These are phyloP conservation scores for Paradendryphiella salina DNA, from an alignment of 2,329 filamentous ascomycete species.

Conservation along the genomic window DNA sequence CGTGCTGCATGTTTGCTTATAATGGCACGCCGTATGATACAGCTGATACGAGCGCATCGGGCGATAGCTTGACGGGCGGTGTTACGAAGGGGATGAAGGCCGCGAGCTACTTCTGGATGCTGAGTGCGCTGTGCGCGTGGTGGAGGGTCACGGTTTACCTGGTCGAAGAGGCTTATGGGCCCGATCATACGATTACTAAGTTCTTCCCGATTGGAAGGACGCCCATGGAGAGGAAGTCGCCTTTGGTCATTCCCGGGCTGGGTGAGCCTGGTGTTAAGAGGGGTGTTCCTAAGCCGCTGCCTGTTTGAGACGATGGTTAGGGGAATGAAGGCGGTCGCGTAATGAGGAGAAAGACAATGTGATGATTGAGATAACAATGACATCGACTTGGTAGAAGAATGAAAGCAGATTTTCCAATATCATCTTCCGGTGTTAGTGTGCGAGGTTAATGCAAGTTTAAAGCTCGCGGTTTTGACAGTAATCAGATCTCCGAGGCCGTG, in stretches of 20 bases:
- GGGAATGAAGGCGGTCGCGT: too few species aligned
- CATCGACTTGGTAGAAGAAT: too few species aligned
- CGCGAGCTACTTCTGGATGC: background rate
- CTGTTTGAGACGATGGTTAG: background rate
- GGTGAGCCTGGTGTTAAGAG: conserved; percentile 13
- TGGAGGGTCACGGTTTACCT: background rate
- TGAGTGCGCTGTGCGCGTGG: background rate
- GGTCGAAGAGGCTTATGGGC: conserved; percentile 4
- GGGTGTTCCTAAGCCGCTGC: conserved; percentile 12
- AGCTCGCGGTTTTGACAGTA: background rate
- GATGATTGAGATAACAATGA: too few species aligned
- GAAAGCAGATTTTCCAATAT: too few species aligned
- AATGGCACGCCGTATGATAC: too few species aligned
- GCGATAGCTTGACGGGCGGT: background rate
- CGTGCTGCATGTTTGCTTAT: too few species aligned
- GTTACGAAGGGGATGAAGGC: background rate
- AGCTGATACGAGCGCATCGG: too few species aligned
- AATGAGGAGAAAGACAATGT: too few species aligned
- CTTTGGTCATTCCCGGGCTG: conserved; percentile 9
- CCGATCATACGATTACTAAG: background rate
- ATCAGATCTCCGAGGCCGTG: conserved; percentile 31
- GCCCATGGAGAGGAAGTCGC: conserved; percentile 10
- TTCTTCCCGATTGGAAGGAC: conserved; percentile 12
- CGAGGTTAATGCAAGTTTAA: background rate
- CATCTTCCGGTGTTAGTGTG: too few species aligned